These are phyloP conservation scores for Penicillium cosmopolitanum DNA, from an alignment of 495 filamentous ascomycete species.

Conservation along the genomic window DNA sequence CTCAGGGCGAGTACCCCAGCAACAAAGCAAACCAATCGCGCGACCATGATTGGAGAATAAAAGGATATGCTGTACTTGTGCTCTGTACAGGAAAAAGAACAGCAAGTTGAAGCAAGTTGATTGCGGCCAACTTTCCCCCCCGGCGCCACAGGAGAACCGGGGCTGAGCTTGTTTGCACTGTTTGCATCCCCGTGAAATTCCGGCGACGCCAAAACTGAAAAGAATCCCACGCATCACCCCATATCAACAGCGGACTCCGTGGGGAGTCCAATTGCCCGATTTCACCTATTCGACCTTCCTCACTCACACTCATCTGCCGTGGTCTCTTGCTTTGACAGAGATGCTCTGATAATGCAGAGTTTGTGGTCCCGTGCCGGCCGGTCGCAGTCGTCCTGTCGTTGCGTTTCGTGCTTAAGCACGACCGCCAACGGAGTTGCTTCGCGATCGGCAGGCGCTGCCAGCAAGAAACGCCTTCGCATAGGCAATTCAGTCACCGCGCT, in stretches of 20 bases:
- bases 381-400: slow-evolving; percentile 63
- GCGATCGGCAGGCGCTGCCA: slow-evolving; percentile 56
- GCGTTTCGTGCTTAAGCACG: slow-evolving; percentile 62
- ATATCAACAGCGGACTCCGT: slow-evolving; percentile 24
- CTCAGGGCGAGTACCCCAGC: slow-evolving; percentile 46
- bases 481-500: slow-evolving; percentile 69
- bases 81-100: slow-evolving; percentile 9
- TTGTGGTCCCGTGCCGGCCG: slow-evolving; percentile 71
- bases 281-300: not conserved
- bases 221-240: slow-evolving; percentile 4
- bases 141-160: slow-evolving; percentile 21
- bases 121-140: too few relatives aligned
- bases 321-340: slow-evolving; percentile 15
- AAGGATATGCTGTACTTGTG: slow-evolving; percentile 8
- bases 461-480: slow-evolving; percentile 53
- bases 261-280: slow-evolving; percentile 20
- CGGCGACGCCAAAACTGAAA: slow-evolving; percentile 10
- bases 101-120: too few relatives aligned
- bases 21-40: slow-evolving; percentile 36
- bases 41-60: slow-evolving; percentile 39
- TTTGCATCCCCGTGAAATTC: slow-evolving; percentile 39
- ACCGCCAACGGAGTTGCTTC: slow-evolving; percentile 53
- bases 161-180: slow-evolving; percentile 39
- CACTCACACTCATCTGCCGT: not conserved
- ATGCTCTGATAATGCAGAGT: slow-evolving; percentile 64